Percentiles rank a stretch among this genome's conserved stretches.
phyloP scores from a whole-genome alignment of 495 filamentous ascomycete species.

The Aspergillus cavernicola region DNA sequence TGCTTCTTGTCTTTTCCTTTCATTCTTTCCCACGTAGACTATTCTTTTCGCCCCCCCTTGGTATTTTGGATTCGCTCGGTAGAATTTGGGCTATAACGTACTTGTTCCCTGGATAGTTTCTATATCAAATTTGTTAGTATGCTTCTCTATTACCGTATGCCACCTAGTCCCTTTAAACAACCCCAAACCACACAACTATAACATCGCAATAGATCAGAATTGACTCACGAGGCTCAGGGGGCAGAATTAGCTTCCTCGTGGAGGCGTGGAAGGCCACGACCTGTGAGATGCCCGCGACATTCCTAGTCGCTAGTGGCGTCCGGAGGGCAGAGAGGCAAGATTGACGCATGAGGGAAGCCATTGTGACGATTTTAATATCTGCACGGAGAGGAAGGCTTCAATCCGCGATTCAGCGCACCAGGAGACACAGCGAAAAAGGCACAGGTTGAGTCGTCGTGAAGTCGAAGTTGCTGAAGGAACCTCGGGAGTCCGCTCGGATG shows the following conservation, averaged over 20 bases:
- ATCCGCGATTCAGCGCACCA: slow-evolving; percentile 12
- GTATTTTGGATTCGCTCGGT: neutral
- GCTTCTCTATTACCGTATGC: neutral
- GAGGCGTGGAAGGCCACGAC: slow-evolving; percentile 72
- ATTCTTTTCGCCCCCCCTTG: neutral
- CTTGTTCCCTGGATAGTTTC: slow-evolving; percentile 75
- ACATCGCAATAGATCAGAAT: slow-evolving; percentile 2
- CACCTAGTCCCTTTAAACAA: neutral
- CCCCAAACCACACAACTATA: neutral
- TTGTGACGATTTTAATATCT: slow-evolving; percentile 19
- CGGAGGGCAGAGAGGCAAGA: slow-evolving; percentile 38
- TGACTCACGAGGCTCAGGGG: slow-evolving; percentile 63
- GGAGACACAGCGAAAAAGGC: neutral
- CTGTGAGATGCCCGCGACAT: slow-evolving; percentile 39
- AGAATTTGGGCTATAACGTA: slow-evolving; percentile 41
- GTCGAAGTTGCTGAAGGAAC: slow-evolving; percentile 36
- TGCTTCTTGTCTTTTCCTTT: too few species aligned
- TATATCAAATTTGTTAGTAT: slow-evolving; percentile 40
- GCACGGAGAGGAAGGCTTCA: slow-evolving; percentile 18
- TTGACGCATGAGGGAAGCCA: slow-evolving; percentile 44
- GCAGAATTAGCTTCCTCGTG: slow-evolving; percentile 61
- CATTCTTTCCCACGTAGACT: too few species aligned
- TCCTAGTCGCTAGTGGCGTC: slow-evolving; percentile 36
- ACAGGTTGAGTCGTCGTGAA: slow-evolving; percentile 25
- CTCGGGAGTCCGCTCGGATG: slow-evolving; percentile 46